phyloP scores from a whole-genome alignment of 1,139 yeast genomes.

The Eremothecium gossypii region DNA sequence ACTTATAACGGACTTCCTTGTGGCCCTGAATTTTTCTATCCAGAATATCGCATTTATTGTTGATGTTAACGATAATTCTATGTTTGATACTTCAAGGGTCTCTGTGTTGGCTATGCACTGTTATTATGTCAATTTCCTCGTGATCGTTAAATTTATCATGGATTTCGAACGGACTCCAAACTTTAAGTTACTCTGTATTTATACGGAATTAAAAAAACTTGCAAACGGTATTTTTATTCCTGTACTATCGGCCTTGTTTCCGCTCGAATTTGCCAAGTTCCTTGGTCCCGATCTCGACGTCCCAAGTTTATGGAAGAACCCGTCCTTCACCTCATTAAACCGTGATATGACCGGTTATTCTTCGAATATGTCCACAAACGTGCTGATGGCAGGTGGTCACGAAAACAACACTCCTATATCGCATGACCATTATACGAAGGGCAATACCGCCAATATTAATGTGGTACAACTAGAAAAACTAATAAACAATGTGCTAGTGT shows the following conservation, averaged over 20 bases:
- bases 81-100: slow-evolving; percentile 18
- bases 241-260: slow-evolving; percentile 16
- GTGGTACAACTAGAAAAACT: slow-evolving; percentile 20
- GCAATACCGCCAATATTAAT: slow-evolving; percentile 9
- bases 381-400: neutral
- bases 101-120: slow-evolving; percentile 30
- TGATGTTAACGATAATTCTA: slow-evolving; percentile 10
- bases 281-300: neutral
- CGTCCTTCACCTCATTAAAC: neutral
- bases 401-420: neutral
- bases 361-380: neutral
- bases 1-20: slow-evolving; percentile 24
- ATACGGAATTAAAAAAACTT: slow-evolving; percentile 24
- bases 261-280: slow-evolving; percentile 17
- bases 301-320: neutral
- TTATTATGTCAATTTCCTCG: slow-evolving; percentile 30
- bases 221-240: slow-evolving; percentile 25
- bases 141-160: slow-evolving; percentile 30
- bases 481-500: slow-evolving; percentile 25
- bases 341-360: neutral
- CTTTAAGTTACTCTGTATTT: slow-evolving; percentile 27
- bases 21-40: slow-evolving; percentile 26
- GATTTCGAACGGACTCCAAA: slow-evolving; percentile 32
- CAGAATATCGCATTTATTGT: slow-evolving; percentile 23
- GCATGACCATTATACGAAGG: neutral